Evolutionary conservation across 129 eudicot genomes (phyloP).

Genomic region (Calendula officinalis): DNA sequence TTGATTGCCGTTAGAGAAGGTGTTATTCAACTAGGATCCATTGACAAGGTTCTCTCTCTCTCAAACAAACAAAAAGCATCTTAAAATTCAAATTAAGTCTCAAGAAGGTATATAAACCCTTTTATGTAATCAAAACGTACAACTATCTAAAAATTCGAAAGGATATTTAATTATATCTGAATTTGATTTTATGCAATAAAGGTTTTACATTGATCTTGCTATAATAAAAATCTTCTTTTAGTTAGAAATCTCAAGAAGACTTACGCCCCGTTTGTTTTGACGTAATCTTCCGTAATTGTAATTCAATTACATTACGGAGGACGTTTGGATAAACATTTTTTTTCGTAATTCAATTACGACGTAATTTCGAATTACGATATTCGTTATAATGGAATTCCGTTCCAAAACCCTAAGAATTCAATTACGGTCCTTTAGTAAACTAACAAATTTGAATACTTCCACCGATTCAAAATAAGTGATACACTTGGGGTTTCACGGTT

Average conservation of each 20-base stretch:
- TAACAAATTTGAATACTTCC: no score
- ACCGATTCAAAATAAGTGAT: no score
- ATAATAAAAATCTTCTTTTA: neutral
- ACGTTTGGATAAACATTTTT: no score
- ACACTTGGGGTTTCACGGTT: no score
- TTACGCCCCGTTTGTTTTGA: no score
- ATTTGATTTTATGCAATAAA: neutral
- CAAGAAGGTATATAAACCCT: neutral
- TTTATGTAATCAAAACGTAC: neutral
- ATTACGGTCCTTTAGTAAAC: no score
- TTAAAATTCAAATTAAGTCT: neutral
- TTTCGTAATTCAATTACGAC: no score
- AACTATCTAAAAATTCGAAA: conserved; percentile 12
- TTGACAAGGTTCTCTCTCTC: conserved; percentile 60
- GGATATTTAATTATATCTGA: neutral
- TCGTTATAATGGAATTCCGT: no score
- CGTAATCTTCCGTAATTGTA: no score
- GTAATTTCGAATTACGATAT: no score
- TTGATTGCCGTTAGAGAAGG: conserved; percentile 99
- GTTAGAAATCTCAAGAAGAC: conserved; percentile 2
- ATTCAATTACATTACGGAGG: no score
- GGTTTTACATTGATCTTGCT: neutral
- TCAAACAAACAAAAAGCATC: neutral
- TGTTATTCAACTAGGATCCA: conserved; percentile 90
- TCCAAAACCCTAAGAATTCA: no score